Base-by-base conservation (phyloP, 2,329 filamentous ascomycete species). In the Immersiporthe knoxdaviesiana region DNA sequence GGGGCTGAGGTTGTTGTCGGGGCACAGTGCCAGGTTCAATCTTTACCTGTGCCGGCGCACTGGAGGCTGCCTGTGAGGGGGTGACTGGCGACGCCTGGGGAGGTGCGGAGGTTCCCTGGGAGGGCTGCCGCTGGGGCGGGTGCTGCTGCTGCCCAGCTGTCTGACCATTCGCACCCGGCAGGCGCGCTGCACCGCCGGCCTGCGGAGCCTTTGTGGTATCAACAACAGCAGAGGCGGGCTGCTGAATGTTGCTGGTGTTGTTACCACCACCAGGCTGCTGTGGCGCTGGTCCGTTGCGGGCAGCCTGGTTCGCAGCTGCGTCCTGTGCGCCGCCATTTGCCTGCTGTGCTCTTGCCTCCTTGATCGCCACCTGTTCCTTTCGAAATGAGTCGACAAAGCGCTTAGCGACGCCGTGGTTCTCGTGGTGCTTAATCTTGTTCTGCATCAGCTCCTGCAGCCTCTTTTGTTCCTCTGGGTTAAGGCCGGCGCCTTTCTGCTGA, bases 381-480 rank as follows among this genome's bases (percentile, higher is more conserved):
- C 85, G 79, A 56, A 87, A 82, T 6, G 72, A 76, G 18, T 84
- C 82, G 3, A 87, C 81, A 73, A 84, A 87, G 27, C 78, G 80
- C 32, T 83, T 80, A 0, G 84, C 84, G 2, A 86, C 83, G 0
- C 75, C 75, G 70, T 86, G 81, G 11, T 78, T 71, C 71, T 85
- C 87, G 21, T 82, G 76, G 14, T 82, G 76, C 21, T 79, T 76
- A 1, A 83, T 83, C 70, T 81, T 83, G 54, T 81, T 80, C 2
- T 82, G 77, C 44, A 81, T 78, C 12, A 81, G 80, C 1, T 83
- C 78, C 54, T 82, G 79, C 16, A 81, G 78, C 32, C 81, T 79
- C 67, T 81, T 83, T 41, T 81, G 74, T 64, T 88, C 85, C 2
- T 87, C 84, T 1, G 83, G 77, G 3, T 79, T 80, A 16, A 86